Percentiles rank a stretch among this genome's conserved stretches.
Conservation (phyloP, 495 filamentous ascomycete species). For the Xylaria nigripes region DNA sequence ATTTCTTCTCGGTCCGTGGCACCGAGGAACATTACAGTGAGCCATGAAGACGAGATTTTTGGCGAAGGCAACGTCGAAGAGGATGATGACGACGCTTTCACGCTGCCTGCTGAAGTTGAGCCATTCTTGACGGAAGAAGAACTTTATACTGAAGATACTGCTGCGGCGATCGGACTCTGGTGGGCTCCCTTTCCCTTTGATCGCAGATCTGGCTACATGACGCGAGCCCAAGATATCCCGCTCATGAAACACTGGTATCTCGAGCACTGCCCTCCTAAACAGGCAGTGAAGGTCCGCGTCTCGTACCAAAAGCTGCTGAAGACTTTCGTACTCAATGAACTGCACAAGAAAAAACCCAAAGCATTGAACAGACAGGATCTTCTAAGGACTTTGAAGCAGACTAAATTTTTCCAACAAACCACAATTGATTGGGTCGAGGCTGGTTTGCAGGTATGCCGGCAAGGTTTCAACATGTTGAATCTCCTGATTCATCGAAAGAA, state of each 20-base stretch:
- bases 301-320: constrained; percentile 99
- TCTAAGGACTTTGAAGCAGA: constrained; percentile 80
- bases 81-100: constrained; percentile 64
- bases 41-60: constrained; percentile 93
- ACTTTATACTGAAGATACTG: constrained; percentile 80
- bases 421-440: constrained; percentile 99
- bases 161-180: constrained; percentile 90
- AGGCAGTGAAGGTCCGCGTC: constrained; percentile 96
- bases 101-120: constrained; percentile 69
- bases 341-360: constrained; percentile 92
- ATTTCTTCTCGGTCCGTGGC: constrained; percentile 93
- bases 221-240: constrained; percentile 92
- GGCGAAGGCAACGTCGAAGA: constrained; percentile 78
- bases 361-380: constrained; percentile 91
- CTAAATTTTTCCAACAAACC: constrained; percentile 99
- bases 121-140: constrained; percentile 89
- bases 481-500: constrained; percentile 98
- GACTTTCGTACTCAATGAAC: constrained; percentile 90
- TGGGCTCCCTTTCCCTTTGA: constrained; percentile 98
- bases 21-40: constrained; percentile 86
- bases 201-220: constrained; percentile 93
- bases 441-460: constrained; percentile 93
- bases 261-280: constrained; percentile 80
- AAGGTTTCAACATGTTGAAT: constrained; percentile 99
- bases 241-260: constrained; percentile 98